Evolutionary conservation across 768 basidiomycete species (phyloP), one percentile per base, ranked within the genome.

Genomic region (Heimioporus sp.): DNA sequence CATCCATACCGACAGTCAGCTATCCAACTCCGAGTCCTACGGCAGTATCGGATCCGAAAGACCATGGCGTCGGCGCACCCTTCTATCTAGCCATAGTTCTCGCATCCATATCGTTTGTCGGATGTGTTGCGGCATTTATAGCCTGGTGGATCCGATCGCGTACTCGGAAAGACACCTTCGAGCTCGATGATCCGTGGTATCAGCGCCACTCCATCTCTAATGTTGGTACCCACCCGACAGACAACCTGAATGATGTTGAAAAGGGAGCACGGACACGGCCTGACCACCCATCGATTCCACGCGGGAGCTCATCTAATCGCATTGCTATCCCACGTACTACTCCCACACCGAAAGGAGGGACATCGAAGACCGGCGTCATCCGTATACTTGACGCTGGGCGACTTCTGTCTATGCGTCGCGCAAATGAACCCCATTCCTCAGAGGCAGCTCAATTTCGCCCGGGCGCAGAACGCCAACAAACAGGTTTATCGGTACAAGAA

Each of bases 61-160:
- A 55, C 37, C 63, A 60, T 13, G 63, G 63, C 6, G 53, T 60
- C 10, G 65, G 65, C 3, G 64, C 77, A 2, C 73, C 77, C 35
- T 74, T 80, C 58, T 82, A 82, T 56, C 59, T 80, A 5, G 79
- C 72, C 21, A 72, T 83, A 46, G 69, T 72, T n/a, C 66, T 83
- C 4, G 81, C 77, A 31, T 65, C 66, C 0, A 71, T 85, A 52
- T 70, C 73, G 16, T 69, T 74, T 32, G 54, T 80, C 44, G 76
- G 78, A 7, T 71, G 73, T 46, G 39, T 81, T 32, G 63, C 75
- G 15, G 74, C 79, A 36, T 56, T 82, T n/a, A 59, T 80, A 31
- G 76, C 79, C 1, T 81, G 76, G 75, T 72, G 69, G 53, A 61
- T 83, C 51, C 75, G 80, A 35, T 58, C 74, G 9, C 71, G 74